Conservation (phyloP, 2,329 filamentous ascomycete species). For the Zymoseptoria tritici region DNA sequence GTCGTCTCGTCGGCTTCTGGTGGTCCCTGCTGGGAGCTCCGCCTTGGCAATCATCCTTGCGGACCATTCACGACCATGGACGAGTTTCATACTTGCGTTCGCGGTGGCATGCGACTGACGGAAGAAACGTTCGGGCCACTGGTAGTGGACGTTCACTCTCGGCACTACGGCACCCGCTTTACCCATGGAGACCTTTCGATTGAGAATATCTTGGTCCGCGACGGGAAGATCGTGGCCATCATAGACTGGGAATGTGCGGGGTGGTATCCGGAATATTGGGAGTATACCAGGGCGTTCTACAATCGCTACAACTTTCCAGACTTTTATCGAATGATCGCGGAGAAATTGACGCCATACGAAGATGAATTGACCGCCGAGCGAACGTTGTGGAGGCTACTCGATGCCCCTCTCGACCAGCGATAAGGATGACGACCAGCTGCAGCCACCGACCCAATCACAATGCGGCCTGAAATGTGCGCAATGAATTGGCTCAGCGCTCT, state of each 20-base stretch:
- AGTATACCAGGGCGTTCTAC: slow-evolving; percentile 21
- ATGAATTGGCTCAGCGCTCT: too few relatives aligned
- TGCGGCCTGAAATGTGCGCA: too few relatives aligned
- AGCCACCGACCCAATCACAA: not conserved
- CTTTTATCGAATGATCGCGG: not conserved
- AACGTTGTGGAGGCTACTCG: not conserved
- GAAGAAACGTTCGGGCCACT: not conserved
- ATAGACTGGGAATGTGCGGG: slow-evolving; percentile 42
- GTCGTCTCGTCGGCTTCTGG: slow-evolving; percentile 4
- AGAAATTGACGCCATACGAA: not conserved
- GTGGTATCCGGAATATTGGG: slow-evolving; percentile 45
- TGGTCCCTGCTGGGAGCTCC: slow-evolving; percentile 7
- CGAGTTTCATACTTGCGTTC: slow-evolving; percentile 2
- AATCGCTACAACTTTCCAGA: not conserved
- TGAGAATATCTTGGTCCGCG: slow-evolving; percentile 38
- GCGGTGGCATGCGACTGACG: slow-evolving; percentile 2
- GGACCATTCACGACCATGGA: slow-evolving; percentile 5
- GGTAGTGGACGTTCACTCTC: slow-evolving; percentile 1
- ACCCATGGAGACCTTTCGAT: slow-evolving; percentile 4
- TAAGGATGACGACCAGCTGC: not conserved
- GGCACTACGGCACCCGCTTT: not conserved
- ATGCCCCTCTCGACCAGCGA: not conserved
- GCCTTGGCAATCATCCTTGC: slow-evolving; percentile 3
- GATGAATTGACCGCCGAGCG: not conserved
- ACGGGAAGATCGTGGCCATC: slow-evolving; percentile 40